Conservation (phyloP, 805 yeast species). For the Kodamaea lidongshanica region DNA sequence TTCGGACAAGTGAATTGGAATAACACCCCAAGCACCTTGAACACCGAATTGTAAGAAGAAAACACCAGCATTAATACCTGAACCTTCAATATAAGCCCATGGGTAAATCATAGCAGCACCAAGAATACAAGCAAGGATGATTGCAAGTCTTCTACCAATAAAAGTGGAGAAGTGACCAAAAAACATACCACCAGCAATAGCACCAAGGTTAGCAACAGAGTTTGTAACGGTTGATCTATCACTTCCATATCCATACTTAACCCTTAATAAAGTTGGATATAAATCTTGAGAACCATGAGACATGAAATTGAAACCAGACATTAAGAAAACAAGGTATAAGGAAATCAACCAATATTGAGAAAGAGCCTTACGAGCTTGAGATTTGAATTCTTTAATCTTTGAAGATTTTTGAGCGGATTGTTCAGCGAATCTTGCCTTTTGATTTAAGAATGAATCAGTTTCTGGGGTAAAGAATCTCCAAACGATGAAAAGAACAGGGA, state of each 20-base stretch:
- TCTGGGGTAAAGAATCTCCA: slow-evolving; percentile 60
- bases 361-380: slow-evolving; percentile 20
- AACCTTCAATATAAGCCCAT: slow-evolving; percentile 26
- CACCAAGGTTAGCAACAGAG: slow-evolving; percentile 38
- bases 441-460: slow-evolving; percentile 47
- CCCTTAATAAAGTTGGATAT: slow-evolving; percentile 34
- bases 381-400: slow-evolving; percentile 8
- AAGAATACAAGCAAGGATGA: slow-evolving; percentile 28
- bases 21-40: slow-evolving; percentile 67
- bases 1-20: slow-evolving; percentile 57
- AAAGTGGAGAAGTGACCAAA: slow-evolving; percentile 41
- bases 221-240: slow-evolving; percentile 35
- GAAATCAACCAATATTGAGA: slow-evolving; percentile 56
- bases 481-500: slow-evolving; percentile 50
- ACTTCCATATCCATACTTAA: slow-evolving; percentile 25
- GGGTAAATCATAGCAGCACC: slow-evolving; percentile 39
- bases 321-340: slow-evolving; percentile 48
- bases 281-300: slow-evolving; percentile 40
- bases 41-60: slow-evolving; percentile 59
- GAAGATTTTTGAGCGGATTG: slow-evolving; percentile 9
- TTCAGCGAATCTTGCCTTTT: slow-evolving; percentile 17
- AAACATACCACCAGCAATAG: slow-evolving; percentile 34
- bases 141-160: slow-evolving; percentile 32
- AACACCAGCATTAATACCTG: slow-evolving; percentile 51
- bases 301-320: slow-evolving; percentile 37